Evolutionary conservation across 1,139 yeast species (phyloP), one percentile per base, ranked within the genome.

Genomic region (Wickerhamomyces sp.): DNA sequence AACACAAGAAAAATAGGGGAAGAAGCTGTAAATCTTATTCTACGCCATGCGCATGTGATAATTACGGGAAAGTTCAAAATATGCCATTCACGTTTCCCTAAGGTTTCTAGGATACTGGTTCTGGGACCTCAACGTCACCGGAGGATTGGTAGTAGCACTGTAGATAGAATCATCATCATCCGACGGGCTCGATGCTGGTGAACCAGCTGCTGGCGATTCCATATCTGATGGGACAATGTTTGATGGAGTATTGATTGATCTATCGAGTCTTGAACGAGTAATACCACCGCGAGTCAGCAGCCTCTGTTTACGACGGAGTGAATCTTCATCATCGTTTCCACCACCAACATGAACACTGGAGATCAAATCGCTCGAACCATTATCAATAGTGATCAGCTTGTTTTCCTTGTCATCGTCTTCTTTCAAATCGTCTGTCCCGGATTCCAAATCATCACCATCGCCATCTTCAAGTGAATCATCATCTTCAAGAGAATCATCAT

Each of bases 291-390:
- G 49, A 17, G 44, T 42, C 20, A 51, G 25, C 14, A 49, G 32
- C 24, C 54, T 41, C 16, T 41, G 47, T 23, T 52, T 46, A 16
- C 51, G 53, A 18, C 51, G 52, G n/a, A 41, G 39, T 3, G 48
- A 33, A 4, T 39, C 37, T 13, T 20, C 30, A 21, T 42, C 44
- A 12, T 41, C 45, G 14, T 45, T 52, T 19, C 45, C 48, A 26
- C 44, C 52, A 1, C 49, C 51, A 18, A 47, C 48, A 7, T 47
- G 47, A 9, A 47, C 33, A 24, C 46, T 44, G 2, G 53, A 48
- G 8, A 50, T 44, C n/a, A n/a, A n/a, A n/a, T n/a, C n/a, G n/a
- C n/a, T n/a, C n/a, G n/a, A n/a, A 11, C 17, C 23, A 26, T 40
- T 41, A 21, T 44, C n/a, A n/a, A n/a, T n/a, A n/a, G n/a, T n/a